Evolutionary conservation across 768 basidiomycete species (phyloP).

Genomic region (Phanerodontia chrysosporium): DNA sequence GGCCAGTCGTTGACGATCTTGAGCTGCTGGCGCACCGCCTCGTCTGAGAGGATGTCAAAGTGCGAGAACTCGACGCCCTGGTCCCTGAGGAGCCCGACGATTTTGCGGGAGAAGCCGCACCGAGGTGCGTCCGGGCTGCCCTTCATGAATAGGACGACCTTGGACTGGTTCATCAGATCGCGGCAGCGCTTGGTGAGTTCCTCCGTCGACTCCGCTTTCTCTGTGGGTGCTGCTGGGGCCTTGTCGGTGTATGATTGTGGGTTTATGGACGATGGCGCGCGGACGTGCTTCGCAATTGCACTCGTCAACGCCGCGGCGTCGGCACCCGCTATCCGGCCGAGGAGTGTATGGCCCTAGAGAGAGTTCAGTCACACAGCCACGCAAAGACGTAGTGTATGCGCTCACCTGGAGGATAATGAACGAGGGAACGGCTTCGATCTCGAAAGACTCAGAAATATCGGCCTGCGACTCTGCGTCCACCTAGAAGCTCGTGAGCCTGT

Average conservation of each 20-base stretch:
- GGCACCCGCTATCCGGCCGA: slow-evolving; percentile 75
- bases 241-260: slow-evolving; percentile 50
- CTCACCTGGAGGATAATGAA: slow-evolving; percentile 78
- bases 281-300: slow-evolving; percentile 56
- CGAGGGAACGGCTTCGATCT: slow-evolving; percentile 84
- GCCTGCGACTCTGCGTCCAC: slow-evolving; percentile 78
- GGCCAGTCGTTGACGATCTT: slow-evolving; percentile 62
- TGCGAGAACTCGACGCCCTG: slow-evolving; percentile 47
- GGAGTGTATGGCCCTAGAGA: slow-evolving; percentile 79
- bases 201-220: slow-evolving; percentile 51
- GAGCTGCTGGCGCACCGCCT: slow-evolving; percentile 53
- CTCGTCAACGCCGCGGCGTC: slow-evolving; percentile 64
- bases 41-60: slow-evolving; percentile 58
- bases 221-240: slow-evolving; percentile 27
- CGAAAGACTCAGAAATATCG: slow-evolving; percentile 91
- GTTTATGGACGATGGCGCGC: slow-evolving; percentile 23
- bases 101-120: slow-evolving; percentile 59
- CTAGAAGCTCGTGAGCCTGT: slow-evolving; percentile 30
- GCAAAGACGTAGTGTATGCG: not conserved
- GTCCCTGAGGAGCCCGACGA: slow-evolving; percentile 45
- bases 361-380: not conserved
- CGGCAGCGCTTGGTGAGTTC: slow-evolving; percentile 63
- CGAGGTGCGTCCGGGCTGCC: slow-evolving; percentile 55
- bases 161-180: slow-evolving; percentile 68
- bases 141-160: slow-evolving; percentile 65